These are phyloP conservation scores for Ambrosiella beaveri DNA, from an alignment of 2,329 filamentous ascomycete species.

Conservation along the genomic window DNA sequence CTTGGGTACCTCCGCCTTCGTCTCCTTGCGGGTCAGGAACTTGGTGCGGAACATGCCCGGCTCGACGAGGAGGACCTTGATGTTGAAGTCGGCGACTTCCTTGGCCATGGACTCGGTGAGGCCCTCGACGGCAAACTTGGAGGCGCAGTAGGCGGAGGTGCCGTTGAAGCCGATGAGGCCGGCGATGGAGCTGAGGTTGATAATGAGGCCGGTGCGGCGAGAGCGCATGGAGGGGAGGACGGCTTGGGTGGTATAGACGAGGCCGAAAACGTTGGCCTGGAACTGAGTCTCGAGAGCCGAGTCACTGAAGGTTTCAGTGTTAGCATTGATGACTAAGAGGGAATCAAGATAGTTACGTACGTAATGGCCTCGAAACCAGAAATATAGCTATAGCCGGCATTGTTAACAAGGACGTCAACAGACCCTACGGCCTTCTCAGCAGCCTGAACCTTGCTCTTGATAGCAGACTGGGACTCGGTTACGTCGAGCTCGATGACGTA, in stretches of 20 bases:
- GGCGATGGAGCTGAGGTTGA: slow-evolving; percentile 30
- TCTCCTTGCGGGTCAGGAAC: slow-evolving; percentile 21
- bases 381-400: slow-evolving; percentile 27
- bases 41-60: slow-evolving; percentile 36
- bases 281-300: slow-evolving; percentile 26
- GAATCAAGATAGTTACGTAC: slow-evolving; percentile 5
- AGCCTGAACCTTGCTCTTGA: slow-evolving; percentile 22
- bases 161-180: slow-evolving; percentile 25
- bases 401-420: slow-evolving; percentile 30
- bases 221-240: slow-evolving; percentile 30
- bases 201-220: slow-evolving; percentile 24
- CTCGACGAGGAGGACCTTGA: slow-evolving; percentile 27
- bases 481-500: slow-evolving; percentile 24
- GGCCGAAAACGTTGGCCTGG: slow-evolving; percentile 32
- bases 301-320: slow-evolving; percentile 16
- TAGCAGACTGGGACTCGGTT: slow-evolving; percentile 19
- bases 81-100: slow-evolving; percentile 29
- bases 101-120: slow-evolving; percentile 26
- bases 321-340: not conserved
- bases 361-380: slow-evolving; percentile 26
- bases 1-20: slow-evolving; percentile 13
- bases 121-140: slow-evolving; percentile 30
- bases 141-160: slow-evolving; percentile 25
- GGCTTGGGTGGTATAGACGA: slow-evolving; percentile 29
- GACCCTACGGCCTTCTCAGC: slow-evolving; percentile 23